phyloP scores from a whole-genome alignment of 257 asterid genomes.

The Plantago ovata region DNA sequence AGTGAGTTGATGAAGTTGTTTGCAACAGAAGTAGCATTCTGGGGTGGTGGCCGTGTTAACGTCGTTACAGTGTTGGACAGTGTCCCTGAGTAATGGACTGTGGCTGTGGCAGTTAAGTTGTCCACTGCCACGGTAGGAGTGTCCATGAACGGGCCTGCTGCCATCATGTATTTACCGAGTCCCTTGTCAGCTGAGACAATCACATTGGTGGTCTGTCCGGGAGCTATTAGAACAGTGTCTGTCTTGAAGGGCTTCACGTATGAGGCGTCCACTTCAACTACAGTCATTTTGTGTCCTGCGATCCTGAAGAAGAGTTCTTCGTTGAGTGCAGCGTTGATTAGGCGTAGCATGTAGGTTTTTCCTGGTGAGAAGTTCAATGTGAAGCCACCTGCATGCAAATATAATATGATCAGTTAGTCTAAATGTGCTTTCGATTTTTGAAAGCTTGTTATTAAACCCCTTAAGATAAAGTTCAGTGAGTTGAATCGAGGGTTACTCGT shows the following conservation, averaged over 20 bases:
- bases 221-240: constrained; percentile 63
- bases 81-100: constrained; percentile 68
- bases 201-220: constrained; percentile 90
- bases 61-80: constrained; percentile 34
- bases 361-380: constrained; percentile 60
- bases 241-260: constrained; percentile 86
- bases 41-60: constrained; percentile 47
- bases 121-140: constrained; percentile 60
- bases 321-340: constrained; percentile 88
- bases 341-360: constrained; percentile 69
- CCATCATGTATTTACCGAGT: constrained; percentile 64
- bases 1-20: constrained; percentile 55
- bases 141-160: constrained; percentile 82
- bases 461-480: background rate
- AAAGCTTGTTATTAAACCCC: background rate
- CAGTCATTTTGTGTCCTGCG: constrained; percentile 76
- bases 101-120: constrained; percentile 81
- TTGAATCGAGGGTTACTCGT: constrained; percentile 17
- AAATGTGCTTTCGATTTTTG: no score
- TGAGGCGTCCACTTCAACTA: constrained; percentile 88
- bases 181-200: constrained; percentile 47
- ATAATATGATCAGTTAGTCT: no score
- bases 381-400: constrained; percentile 56
- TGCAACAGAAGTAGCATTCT: constrained; percentile 71
- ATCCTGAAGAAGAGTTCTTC: constrained; percentile 91